Conservation (phyloP, 1,284 basidiomycete genomes). For the Sporisorium sorghi region DNA sequence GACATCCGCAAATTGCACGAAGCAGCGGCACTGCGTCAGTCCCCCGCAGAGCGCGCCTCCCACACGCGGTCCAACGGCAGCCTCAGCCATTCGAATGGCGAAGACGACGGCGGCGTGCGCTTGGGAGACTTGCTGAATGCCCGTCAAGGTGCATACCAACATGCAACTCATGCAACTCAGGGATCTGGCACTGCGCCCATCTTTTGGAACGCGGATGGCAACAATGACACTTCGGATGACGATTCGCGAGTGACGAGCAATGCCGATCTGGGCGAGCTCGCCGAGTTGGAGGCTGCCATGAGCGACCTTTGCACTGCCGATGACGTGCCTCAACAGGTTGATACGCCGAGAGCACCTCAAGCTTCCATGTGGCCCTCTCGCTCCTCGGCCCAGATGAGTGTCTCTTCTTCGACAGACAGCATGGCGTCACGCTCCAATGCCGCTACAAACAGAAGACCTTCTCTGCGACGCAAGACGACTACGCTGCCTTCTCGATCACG, state of each 20-base stretch:
- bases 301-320: conserved; percentile 34
- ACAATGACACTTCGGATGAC: conserved; percentile 45
- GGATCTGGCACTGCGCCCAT: neutral
- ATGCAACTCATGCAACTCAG: neutral
- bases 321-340: conserved; percentile 21
- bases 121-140: conserved; percentile 44
- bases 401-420: conserved; percentile 31
- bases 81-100: conserved; percentile 2
- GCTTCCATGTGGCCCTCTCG: conserved; percentile 26
- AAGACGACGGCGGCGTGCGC: conserved; percentile 19
- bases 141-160: conserved; percentile 14
- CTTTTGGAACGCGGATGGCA: conserved; percentile 20
- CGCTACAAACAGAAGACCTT: conserved; percentile 15
- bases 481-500: conserved; percentile 40
- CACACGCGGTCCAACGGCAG: conserved; percentile 20
- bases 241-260: conserved; percentile 50
- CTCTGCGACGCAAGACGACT: conserved; percentile 33
- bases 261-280: conserved; percentile 44
- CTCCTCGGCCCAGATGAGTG: conserved; percentile 20
- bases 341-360: conserved; percentile 27
- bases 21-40: conserved; percentile 36
- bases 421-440: conserved; percentile 12
- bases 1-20: conserved; percentile 57
- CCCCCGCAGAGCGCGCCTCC: conserved; percentile 28
- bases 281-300: conserved; percentile 44